Evolutionary conservation across 805 yeast genomes (phyloP), one percentile per base, ranked within the genome.

Genomic region (Cyberlindnera mississippiensis): DNA sequence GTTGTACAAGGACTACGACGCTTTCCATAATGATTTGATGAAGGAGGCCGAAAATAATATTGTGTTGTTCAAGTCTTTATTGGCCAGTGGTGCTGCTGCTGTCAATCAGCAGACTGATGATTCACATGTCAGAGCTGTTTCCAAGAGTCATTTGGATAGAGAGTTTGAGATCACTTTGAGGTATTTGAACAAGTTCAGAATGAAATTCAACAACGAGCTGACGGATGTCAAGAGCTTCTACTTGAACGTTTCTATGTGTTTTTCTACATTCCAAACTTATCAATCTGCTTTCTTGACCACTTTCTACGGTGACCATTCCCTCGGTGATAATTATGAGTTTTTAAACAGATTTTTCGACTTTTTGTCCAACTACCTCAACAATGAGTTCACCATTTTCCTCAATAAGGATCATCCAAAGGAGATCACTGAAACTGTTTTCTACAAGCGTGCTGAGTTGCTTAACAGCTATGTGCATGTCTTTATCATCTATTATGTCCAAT

Each of bases 401-500:
- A 38, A 42, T 13, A 45, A 42, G 6, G 54, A 49, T 3, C 19
- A 46, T 4, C 35, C 40, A 3, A 18, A 33, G 14, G 46, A 46
- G 10, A 41, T 40, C 14, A 33, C 37, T 19, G 46, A 47, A 7
- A 33, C 51, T 22, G 19, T 28, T 3, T 16, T 44, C 12, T 54
- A 48, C 32, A 36, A 55, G 40, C 42, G 55, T 28, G 56, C 59
- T 3, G 39, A 40, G 12, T 12, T 50, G 4, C 48, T 54, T 24
- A 50, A 55, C 35, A 43, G 44, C 17, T 50, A 48, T 26, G 45
- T 57, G 36, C 48, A 46, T 27, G 41, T 51, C 6, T 56, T 56
- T 33, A 50, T 57, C 31, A 41, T 44, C 24, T 53, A 56, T 33
- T 57, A 47, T 40, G 53, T 55, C 16, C 68, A 64, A 43, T 59